A percentile compares a stretch with the other conserved stretches of the same genome.
These are phyloP conservation scores for Aristolochia fimbriata DNA, from an alignment of 164 flowering plant species.

Conservation along the genomic window DNA sequence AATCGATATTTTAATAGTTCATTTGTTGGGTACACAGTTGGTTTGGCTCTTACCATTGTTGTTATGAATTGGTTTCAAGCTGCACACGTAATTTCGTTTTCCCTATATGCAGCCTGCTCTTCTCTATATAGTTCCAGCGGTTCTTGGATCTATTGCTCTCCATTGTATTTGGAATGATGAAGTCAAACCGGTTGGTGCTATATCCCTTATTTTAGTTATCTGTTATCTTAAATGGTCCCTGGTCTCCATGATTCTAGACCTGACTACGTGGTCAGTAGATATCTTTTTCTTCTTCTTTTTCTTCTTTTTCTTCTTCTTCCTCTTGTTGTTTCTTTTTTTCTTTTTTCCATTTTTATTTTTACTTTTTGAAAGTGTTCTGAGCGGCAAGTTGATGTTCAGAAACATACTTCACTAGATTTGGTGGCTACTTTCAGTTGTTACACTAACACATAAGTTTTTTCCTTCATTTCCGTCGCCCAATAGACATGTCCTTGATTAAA, in stretches of 20 bases:
- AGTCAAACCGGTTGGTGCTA: slow-evolving; percentile 66
- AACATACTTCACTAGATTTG: too few species aligned
- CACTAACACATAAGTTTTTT: not conserved
- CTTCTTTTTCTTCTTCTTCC: too few species aligned
- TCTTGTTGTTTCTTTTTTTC: too few species aligned
- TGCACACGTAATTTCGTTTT: slow-evolving; percentile 61
- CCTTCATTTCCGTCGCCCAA: not conserved
- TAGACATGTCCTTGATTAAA: not conserved
- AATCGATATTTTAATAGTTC: slow-evolving; percentile 88
- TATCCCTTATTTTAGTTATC: not conserved
- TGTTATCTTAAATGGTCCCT: not conserved
- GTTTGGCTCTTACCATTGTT: slow-evolving; percentile 69
- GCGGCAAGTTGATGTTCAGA: too few species aligned
- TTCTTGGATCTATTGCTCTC: slow-evolving; percentile 74
- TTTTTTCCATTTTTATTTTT: too few species aligned
- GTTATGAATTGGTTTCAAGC: slow-evolving; percentile 99
- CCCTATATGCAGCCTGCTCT: slow-evolving; percentile 70
- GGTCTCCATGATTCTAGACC: not conserved
- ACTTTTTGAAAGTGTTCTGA: too few species aligned
- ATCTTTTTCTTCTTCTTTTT: too few species aligned
- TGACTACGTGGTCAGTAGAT: not conserved
- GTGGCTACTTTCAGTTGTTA: too few species aligned
- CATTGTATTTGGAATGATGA: slow-evolving; percentile 92
- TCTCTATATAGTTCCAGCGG: slow-evolving; percentile 87
- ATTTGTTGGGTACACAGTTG: slow-evolving; percentile 70